phyloP scores from a whole-genome alignment of 2,329 filamentous ascomycete genomes.

The Epichloe bromicola region DNA sequence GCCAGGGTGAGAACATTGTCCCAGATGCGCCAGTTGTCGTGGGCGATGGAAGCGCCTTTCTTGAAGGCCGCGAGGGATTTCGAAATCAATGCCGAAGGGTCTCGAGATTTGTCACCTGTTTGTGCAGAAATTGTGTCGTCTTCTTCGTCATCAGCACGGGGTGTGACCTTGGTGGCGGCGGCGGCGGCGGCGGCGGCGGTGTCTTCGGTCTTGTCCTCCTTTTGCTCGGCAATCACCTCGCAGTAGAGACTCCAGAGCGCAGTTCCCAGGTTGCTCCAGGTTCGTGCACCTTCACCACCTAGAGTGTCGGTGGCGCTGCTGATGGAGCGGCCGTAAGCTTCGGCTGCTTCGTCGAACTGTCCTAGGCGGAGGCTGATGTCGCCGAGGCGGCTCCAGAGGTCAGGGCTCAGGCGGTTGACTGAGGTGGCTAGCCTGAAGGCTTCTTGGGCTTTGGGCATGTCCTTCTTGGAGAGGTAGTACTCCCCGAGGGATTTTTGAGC shows the following conservation, averaged over 20 bases:
- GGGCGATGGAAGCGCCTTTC: slow-evolving; percentile 68
- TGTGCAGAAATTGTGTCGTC: slow-evolving; percentile 13
- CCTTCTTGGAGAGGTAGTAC: slow-evolving; percentile 53
- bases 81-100: slow-evolving; percentile 49
- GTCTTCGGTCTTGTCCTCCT: slow-evolving; percentile 13
- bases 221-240: slow-evolving; percentile 31
- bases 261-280: slow-evolving; percentile 89
- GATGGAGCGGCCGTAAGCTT: slow-evolving; percentile 74
- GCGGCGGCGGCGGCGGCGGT: slow-evolving; percentile 13
- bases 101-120: slow-evolving; percentile 18
- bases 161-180: slow-evolving; percentile 11
- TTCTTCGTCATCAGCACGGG: slow-evolving; percentile 12
- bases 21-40: slow-evolving; percentile 89
- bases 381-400: slow-evolving; percentile 81
- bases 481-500: slow-evolving; percentile 82
- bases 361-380: slow-evolving; percentile 73
- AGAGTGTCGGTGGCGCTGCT: slow-evolving; percentile 43
- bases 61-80: slow-evolving; percentile 80
- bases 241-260: slow-evolving; percentile 60
- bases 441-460: slow-evolving; percentile 56
- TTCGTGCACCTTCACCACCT: slow-evolving; percentile 80
- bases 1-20: slow-evolving; percentile 88
- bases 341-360: slow-evolving; percentile 64
- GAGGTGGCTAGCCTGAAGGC: slow-evolving; percentile 68
- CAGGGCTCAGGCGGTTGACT: slow-evolving; percentile 68